These are phyloP conservation scores for Raffaelea albimanens DNA, from an alignment of 2,329 filamentous ascomycete genomes.

Conservation along the genomic window DNA sequence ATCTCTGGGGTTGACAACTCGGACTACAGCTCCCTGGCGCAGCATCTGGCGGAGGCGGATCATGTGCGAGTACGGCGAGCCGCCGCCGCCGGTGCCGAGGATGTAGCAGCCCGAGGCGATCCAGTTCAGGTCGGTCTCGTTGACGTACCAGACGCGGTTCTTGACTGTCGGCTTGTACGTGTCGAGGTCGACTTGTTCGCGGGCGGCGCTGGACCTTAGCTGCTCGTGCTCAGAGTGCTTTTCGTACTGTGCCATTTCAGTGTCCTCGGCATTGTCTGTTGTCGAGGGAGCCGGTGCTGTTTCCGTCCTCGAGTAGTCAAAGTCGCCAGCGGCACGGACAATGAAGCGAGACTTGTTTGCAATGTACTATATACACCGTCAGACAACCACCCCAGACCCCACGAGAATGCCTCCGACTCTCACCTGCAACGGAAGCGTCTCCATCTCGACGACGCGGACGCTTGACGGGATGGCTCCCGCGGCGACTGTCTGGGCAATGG, in stretches of 20 bases:
- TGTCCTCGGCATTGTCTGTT: slow-evolving; percentile 1
- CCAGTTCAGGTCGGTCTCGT: slow-evolving; percentile 47
- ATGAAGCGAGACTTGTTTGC: slow-evolving; percentile 46
- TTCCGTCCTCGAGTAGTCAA: slow-evolving; percentile 30
- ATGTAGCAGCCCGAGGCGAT: slow-evolving; percentile 52
- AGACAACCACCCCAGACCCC: background rate
- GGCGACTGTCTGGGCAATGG: slow-evolving; percentile 32
- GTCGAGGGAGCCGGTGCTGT: background rate
- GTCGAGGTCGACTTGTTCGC: slow-evolving; percentile 18
- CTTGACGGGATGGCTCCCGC: slow-evolving; percentile 34
- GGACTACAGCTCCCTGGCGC: slow-evolving; percentile 37
- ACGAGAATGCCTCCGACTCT: background rate
- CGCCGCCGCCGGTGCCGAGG: slow-evolving; percentile 51
- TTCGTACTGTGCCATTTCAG: slow-evolving; percentile 17
- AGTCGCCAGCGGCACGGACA: slow-evolving; percentile 49
- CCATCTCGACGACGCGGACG: slow-evolving; percentile 40
- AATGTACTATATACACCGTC: slow-evolving; percentile 29
- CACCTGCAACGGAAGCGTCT: slow-evolving; percentile 43
- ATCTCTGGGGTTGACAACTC: slow-evolving; percentile 40
- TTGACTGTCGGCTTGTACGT: slow-evolving; percentile 39
- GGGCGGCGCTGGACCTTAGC: background rate
- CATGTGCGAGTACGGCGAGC: slow-evolving; percentile 41
- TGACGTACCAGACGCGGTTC: slow-evolving; percentile 46
- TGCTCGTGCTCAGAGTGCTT: slow-evolving; percentile 11
- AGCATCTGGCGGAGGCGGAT: slow-evolving; percentile 42